Evolutionary conservation across 352 stramenopile genomes (phyloP), one percentile per base, ranked within the genome.

Genomic region (Aphanomyces cochlioides): DNA sequence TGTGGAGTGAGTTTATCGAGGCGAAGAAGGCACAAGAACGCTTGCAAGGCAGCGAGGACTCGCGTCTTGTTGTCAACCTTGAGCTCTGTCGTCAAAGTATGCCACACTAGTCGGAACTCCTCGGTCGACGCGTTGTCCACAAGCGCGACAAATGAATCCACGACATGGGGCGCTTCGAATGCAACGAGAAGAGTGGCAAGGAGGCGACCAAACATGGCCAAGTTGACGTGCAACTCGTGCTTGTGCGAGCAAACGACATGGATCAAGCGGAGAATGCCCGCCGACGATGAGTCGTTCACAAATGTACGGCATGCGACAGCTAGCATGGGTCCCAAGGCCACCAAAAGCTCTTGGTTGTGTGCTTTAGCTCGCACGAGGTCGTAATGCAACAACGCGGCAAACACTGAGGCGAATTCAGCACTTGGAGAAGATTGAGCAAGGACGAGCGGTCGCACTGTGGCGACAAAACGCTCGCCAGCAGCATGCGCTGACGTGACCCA

Each of bases 71-170:
- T 37, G 15, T 37, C 8, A 13, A 40, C 15, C 8, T 59, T 50
- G 3, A 90, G 56, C 61, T 95, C 87, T 6, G 84, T 78, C 43
- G 79, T 41, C 47, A 92, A 56, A 39, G 84, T 92, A 10, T 79
- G 67, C 3, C 90, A 56, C 47, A 91, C 43, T 45, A 95, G 71
- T n/a, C 73, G 72, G 58, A 88, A 92, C 64, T 95, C 87, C 47
- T 85, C 76, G 65, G 85, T 89, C 75, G 85, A 92, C 6, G 83
- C 75, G 66, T 82, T 82, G n/a, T 67, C 45, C 3, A 92, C 63
- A 7, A 95, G 36, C 7, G 68, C 70, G 56, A 80, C 76, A 7
- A 90, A 73, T 34, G 81, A 8, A 1, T 37, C 73, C 5, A 38
- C 19, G 13, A 76, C 53, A 13, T 48, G 37, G 12, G 73, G 50